Base-by-base conservation (phyloP, 306 rosid genomes). In the Bauhinia variegata region DNA sequence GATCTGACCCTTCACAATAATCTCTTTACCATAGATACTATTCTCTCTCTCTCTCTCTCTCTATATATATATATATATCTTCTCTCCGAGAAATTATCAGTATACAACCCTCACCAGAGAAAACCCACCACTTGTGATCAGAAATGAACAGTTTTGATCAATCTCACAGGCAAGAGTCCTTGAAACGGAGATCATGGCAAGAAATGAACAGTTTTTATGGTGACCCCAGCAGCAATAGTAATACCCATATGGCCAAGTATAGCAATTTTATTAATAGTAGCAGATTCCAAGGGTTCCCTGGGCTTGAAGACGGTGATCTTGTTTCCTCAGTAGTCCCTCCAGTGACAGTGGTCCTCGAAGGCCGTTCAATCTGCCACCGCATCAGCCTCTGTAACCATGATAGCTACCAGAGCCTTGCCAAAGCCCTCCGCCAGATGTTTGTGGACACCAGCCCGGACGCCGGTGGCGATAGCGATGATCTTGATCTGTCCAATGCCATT, bases 341-440 rank as follows among this genome's bases (percentile, higher is more conserved):
- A 1, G 95, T 88, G 46, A 91, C 96, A 8, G 91, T 91, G 14
- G 96, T 85, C n/a, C 75, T 91, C 0, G 97, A 91, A 63, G 97
- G 97, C 18, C 91, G 96, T 31, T 84, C 96, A 42, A 88, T 91
- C 79, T 89, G 95, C 82, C 97, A 91, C 10, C 91, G 91, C 62
- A 88, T 91, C 76, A 85, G 79, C 75, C 96, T 91, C 73, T 92
- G 88, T 47, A 85, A 82, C 57, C 96, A 87, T 63, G 76, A 15
- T 18, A 91, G 97, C 75, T 91, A 91, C 75, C 79, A 70, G 12
- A 91, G 97, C 65, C 78, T 91, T 0, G 95, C 96, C 7, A 82
- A 65, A 65, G 92, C 96, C 13, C 82, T 91, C 23, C 78, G 90
- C 4, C 83, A 80, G 53, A 91, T 91, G 95, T 91, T 85, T 56